A percentile compares a stretch with the other conserved stretches of the same genome.
Conservation (phyloP, 2,329 filamentous ascomycete species). For the Microcera coccophila region DNA sequence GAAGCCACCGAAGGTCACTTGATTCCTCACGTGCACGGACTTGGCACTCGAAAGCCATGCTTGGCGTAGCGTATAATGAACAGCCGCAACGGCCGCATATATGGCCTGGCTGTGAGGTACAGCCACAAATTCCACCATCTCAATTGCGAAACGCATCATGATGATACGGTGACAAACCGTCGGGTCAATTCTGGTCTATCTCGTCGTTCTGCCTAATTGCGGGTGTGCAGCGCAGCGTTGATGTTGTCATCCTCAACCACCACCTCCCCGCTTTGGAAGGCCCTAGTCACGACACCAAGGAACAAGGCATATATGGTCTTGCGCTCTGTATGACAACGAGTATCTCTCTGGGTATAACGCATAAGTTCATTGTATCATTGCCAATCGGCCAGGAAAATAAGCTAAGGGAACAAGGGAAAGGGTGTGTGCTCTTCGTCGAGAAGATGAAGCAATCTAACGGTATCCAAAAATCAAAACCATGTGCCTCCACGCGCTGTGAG, state of each 20-base stretch:
- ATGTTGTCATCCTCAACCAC: constrained; percentile 1
- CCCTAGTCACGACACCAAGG: constrained; percentile 2
- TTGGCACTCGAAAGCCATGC: not conserved
- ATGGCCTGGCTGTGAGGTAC: constrained; percentile 13
- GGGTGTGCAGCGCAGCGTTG: no score
- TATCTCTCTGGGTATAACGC: constrained; percentile 22
- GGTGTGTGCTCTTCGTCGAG: constrained; percentile 30
- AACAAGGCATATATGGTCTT: constrained; percentile 1
- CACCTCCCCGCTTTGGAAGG: constrained; percentile 2
- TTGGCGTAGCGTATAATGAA: no score
- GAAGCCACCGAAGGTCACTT: constrained; percentile 21
- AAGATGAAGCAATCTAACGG: constrained; percentile 33
- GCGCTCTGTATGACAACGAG: constrained; percentile 7
- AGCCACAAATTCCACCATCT: constrained; percentile 8
- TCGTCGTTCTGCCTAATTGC: not conserved
- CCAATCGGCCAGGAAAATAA: constrained; percentile 8
- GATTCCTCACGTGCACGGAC: constrained; percentile 15
- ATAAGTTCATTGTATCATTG: constrained; percentile 14
- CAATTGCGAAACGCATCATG: constrained; percentile 11
- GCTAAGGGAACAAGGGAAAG: constrained; percentile 9
- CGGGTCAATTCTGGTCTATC: constrained; percentile 1
- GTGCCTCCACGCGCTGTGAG: constrained; percentile 5
- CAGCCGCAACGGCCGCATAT: constrained; percentile 9
- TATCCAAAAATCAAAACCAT: constrained; percentile 14
- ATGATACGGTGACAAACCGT: constrained; percentile 11